These are phyloP conservation scores for Polytrichum commune DNA, from an alignment of 225 moss, liverwort and hornwort genomes.

Conservation along the genomic window DNA sequence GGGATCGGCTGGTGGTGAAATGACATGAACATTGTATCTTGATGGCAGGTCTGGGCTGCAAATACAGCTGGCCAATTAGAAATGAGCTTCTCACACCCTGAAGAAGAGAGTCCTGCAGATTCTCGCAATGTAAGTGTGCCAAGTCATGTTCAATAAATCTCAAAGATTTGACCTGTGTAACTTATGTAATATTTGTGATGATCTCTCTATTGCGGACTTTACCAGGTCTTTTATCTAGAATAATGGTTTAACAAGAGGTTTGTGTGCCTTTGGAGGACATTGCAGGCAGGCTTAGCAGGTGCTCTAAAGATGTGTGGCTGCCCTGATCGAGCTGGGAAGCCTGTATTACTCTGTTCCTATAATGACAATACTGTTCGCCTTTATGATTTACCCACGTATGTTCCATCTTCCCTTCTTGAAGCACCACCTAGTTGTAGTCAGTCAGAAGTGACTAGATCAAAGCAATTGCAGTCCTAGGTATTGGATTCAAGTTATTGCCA, in stretches of 20 bases:
- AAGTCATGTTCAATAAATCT: background rate
- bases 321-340: constrained; percentile 66
- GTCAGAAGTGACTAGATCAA: background rate
- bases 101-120: constrained; percentile 61
- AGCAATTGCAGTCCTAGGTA: background rate
- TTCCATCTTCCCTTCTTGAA: background rate
- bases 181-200: background rate
- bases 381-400: constrained; percentile 92
- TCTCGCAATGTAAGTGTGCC: constrained; percentile 29
- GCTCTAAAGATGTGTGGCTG: constrained; percentile 85
- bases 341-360: constrained; percentile 83
- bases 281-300: constrained; percentile 65
- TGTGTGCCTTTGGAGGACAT: background rate
- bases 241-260: background rate
- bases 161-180: constrained; percentile 18
- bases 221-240: background rate
- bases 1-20: too few relatives aligned
- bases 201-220: background rate
- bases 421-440: background rate
- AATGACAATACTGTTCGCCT: constrained; percentile 89
- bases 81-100: constrained; percentile 68
- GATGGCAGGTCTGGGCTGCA: constrained; percentile 75
- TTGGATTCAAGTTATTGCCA: background rate
- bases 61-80: constrained; percentile 75
- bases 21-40: too few relatives aligned